Evolutionary conservation across 805 yeast species (phyloP).

Genomic region (Metschnikowia vanudenii): DNA sequence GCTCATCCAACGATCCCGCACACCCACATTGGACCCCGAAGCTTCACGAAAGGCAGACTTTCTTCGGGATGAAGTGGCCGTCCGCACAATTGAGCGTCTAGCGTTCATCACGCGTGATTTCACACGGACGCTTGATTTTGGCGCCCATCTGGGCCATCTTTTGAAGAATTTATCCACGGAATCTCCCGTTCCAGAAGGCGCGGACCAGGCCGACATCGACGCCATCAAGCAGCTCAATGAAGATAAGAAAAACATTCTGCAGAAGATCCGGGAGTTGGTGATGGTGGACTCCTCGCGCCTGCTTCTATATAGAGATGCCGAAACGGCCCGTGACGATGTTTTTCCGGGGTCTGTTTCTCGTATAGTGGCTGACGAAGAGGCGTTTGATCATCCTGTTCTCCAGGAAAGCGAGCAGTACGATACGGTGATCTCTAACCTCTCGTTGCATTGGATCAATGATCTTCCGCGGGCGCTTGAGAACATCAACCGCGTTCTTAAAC

Average conservation of each 20-base stretch:
- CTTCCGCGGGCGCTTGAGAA: constrained; percentile 62
- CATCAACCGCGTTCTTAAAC: constrained; percentile 59
- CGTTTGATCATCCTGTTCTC: constrained; percentile 44
- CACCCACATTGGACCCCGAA: constrained; percentile 45
- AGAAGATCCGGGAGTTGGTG: constrained; percentile 51
- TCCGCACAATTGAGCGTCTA: constrained; percentile 69
- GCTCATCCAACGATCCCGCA: constrained; percentile 54
- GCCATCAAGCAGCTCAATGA: constrained; percentile 43
- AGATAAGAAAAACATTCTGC: constrained; percentile 53
- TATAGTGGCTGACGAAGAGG: constrained; percentile 67
- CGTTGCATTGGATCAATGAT: constrained; percentile 85
- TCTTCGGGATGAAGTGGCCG: constrained; percentile 70
- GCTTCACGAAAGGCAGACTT: constrained; percentile 62
- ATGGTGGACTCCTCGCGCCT: constrained; percentile 66
- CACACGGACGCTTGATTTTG: constrained; percentile 63
- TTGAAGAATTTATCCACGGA: constrained; percentile 39
- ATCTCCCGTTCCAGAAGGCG: constrained; percentile 22
- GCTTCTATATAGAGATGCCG: constrained; percentile 52
- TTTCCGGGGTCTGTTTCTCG: constrained; percentile 48
- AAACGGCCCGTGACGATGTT: constrained; percentile 37
- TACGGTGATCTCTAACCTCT: constrained; percentile 69
- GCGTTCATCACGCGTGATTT: constrained; percentile 69
- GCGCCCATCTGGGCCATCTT: constrained; percentile 69
- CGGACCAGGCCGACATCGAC: constrained; percentile 36
- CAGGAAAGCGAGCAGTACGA: constrained; percentile 47